Conservation (phyloP, 108 stramenopile genomes). For the Fragilaria radians region DNA sequence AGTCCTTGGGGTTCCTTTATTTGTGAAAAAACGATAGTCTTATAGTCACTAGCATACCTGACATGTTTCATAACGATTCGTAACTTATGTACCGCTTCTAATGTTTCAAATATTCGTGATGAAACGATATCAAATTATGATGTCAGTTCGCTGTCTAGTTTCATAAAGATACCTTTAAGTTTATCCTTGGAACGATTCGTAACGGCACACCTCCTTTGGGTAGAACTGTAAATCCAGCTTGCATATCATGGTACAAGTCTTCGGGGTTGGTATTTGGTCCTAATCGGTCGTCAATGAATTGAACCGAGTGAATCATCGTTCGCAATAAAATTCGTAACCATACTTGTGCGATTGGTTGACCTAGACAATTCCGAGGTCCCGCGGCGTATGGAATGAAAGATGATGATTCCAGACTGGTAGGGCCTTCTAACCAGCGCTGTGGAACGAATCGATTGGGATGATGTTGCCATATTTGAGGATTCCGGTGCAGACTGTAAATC, state of each 20-base stretch:
- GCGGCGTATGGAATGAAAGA: conserved; percentile 88
- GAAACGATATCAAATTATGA: too few relatives aligned
- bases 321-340: conserved; percentile 76
- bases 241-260: conserved; percentile 81
- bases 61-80: too few relatives aligned
- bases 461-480: conserved; percentile 70
- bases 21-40: too few relatives aligned
- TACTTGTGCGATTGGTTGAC: conserved; percentile 85
- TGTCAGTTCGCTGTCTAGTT: too few relatives aligned
- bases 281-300: conserved; percentile 50
- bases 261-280: conserved; percentile 3
- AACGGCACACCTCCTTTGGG: conserved; percentile 77
- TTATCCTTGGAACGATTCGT: conserved; percentile 3
- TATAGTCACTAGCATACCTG: too few relatives aligned
- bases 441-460: conserved; percentile 82
- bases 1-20: too few relatives aligned
- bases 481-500: conserved; percentile 91
- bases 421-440: conserved; percentile 69
- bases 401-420: conserved; percentile 7
- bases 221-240: conserved; percentile 92
- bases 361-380: conserved; percentile 89
- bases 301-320: conserved; percentile 43
- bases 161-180: too few relatives aligned
- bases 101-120: too few relatives aligned
- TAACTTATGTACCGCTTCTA: too few relatives aligned